Evolutionary conservation across 2,329 filamentous ascomycete genomes (phyloP).

Genomic region (Corinectria fuckeliana): DNA sequence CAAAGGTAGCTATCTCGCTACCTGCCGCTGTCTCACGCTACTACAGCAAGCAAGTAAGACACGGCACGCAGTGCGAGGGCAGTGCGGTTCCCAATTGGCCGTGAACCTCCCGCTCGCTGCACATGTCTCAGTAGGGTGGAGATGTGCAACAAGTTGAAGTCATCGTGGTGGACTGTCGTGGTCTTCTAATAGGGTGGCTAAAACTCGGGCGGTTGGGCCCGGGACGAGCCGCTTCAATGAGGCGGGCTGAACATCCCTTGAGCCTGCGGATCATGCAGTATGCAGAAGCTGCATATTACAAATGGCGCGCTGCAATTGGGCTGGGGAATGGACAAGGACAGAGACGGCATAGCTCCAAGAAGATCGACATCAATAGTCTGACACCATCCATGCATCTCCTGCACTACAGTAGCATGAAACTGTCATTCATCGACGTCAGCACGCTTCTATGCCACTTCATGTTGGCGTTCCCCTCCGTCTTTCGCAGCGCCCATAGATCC

Average conservation of each 20-base stretch:
- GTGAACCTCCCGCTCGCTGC: background rate
- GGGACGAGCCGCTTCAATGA: conserved; percentile 13
- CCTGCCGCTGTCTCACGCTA: conserved; percentile 10
- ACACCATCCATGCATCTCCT: background rate
- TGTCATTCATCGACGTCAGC: conserved; percentile 29
- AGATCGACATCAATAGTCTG: conserved; percentile 3
- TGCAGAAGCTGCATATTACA: conserved; percentile 8
- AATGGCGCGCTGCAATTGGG: conserved; percentile 13
- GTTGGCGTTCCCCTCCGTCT: conserved; percentile 18
- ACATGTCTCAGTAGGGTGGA: conserved; percentile 13
- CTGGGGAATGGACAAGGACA: background rate
- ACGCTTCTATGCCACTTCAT: conserved; percentile 34
- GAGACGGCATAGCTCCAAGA: conserved; percentile 11
- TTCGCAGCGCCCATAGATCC: conserved; percentile 31
- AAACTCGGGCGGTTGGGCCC: conserved; percentile 1
- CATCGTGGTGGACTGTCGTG: conserved; percentile 5
- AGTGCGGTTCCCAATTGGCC: conserved; percentile 5
- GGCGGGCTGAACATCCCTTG: background rate
- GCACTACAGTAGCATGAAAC: conserved; percentile 31
- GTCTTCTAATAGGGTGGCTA: conserved; percentile 2
- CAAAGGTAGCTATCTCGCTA: conserved; percentile 8
- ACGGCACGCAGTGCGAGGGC: background rate
- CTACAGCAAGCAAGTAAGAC: conserved; percentile 1
- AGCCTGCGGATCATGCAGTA: conserved; percentile 9
- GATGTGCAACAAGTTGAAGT: conserved; percentile 3